Evolutionary conservation across 768 basidiomycete species (phyloP).

Genomic region (Vararia minispora): DNA sequence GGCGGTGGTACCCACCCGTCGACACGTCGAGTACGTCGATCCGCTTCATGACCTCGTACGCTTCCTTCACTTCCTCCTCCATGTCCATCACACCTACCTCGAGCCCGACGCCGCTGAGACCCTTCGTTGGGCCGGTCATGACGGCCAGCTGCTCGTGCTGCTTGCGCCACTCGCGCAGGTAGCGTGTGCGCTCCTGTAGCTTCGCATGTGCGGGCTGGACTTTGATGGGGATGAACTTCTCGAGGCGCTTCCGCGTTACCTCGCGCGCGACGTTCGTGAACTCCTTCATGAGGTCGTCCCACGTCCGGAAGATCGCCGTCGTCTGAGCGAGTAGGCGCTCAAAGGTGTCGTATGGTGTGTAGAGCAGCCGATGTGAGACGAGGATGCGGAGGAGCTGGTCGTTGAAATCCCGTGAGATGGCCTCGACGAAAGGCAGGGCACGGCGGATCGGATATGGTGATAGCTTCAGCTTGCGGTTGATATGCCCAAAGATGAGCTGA

Average conservation of each 20-base stretch:
- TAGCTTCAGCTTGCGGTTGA: slow-evolving; percentile 91
- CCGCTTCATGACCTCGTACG: slow-evolving; percentile 94
- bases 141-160: slow-evolving; percentile 96
- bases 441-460: slow-evolving; percentile 96
- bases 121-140: slow-evolving; percentile 94
- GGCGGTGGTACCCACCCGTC: slow-evolving; percentile 42
- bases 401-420: slow-evolving; percentile 96
- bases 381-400: slow-evolving; percentile 88
- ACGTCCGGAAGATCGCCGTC: slow-evolving; percentile 48
- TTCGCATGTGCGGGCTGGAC: slow-evolving; percentile 85
- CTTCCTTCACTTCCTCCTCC: slow-evolving; percentile 95
- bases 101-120: slow-evolving; percentile 58
- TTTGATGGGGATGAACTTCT: slow-evolving; percentile 96
- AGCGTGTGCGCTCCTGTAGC: slow-evolving; percentile 77
- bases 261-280: slow-evolving; percentile 72
- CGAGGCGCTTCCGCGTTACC: slow-evolving; percentile 77
- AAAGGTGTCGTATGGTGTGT: slow-evolving; percentile 91
- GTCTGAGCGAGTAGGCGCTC: slow-evolving; percentile 73
- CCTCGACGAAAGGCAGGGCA: slow-evolving; percentile 93
- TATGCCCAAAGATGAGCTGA: slow-evolving; percentile 78
- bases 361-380: slow-evolving; percentile 83
- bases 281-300: slow-evolving; percentile 57
- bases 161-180: slow-evolving; percentile 87
- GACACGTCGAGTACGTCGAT: slow-evolving; percentile 95
- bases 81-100: slow-evolving; percentile 90